A percentile compares a stretch with the other conserved stretches of the same genome.
Evolutionary conservation across 139 green algal species (phyloP).

Genomic region (Pseudopediastrum boryanum): DNA sequence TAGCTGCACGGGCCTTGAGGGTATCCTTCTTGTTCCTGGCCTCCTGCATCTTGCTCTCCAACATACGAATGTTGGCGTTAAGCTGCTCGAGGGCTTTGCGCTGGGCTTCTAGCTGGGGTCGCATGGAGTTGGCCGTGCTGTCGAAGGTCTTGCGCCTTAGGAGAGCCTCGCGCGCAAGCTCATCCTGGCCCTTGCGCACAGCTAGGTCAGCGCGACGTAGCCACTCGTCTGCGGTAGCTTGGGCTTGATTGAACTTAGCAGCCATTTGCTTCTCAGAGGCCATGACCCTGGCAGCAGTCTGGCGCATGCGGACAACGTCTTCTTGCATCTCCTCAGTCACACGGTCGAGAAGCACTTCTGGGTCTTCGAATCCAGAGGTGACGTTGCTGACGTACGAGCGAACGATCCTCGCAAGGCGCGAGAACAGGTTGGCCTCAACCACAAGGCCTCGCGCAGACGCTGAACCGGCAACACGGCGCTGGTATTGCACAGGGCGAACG

Average conservation of each 20-base stretch:
- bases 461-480: too few species aligned
- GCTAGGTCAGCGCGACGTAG: conserved; percentile 86
- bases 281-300: conserved; percentile 76
- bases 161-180: conserved; percentile 92
- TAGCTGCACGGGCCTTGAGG: conserved; percentile 92
- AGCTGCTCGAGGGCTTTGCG: conserved; percentile 86
- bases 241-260: conserved; percentile 81
- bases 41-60: conserved; percentile 85
- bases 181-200: conserved; percentile 88
- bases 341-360: conserved; percentile 93
- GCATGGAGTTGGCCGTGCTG: conserved; percentile 71
- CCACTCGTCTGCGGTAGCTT: conserved; percentile 54
- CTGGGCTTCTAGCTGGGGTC: conserved; percentile 83
- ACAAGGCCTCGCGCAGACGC: too few species aligned
- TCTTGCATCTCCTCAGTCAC: conserved; percentile 94
- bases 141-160: conserved; percentile 76
- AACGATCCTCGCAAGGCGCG: conserved; percentile 78
- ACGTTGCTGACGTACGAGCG: conserved; percentile 35
- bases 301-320: conserved; percentile 94
- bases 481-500: too few species aligned
- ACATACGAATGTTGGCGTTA: conserved; percentile 74
- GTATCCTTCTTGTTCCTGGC: conserved; percentile 90
- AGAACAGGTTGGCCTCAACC: conserved; percentile 87
- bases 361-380: conserved; percentile 79
- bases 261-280: conserved; percentile 91